phyloP scores from a whole-genome alignment of 345 rosid species.

The Moringa oleifera region DNA sequence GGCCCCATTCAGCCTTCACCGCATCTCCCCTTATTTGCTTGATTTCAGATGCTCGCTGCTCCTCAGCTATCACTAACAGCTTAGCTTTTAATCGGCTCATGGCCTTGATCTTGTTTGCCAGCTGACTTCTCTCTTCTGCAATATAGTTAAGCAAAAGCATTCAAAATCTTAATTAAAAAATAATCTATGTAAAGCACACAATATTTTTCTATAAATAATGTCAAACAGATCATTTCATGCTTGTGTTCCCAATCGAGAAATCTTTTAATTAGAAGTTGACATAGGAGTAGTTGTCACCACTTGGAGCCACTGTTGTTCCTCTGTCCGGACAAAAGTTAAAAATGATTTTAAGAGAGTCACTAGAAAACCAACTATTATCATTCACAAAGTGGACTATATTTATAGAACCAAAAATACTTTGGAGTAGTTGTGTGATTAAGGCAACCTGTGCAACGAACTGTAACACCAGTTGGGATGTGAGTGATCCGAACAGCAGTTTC shows the following conservation, averaged over 20 bases:
- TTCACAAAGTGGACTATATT: too few relatives aligned
- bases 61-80: constrained; percentile 79
- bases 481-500: constrained; percentile 92
- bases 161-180: neutral
- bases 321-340: too few relatives aligned
- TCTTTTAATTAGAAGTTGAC: too few relatives aligned
- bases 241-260: too few relatives aligned
- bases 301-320: too few relatives aligned
- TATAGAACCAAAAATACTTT: neutral
- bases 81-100: constrained; percentile 78
- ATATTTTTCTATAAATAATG: too few relatives aligned
- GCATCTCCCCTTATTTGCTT: constrained; percentile 93
- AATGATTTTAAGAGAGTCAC: too few relatives aligned
- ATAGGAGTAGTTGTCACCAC: too few relatives aligned
- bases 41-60: constrained; percentile 85
- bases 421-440: neutral
- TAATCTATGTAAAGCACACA: too few relatives aligned
- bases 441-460: constrained; percentile 84
- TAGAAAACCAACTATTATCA: too few relatives aligned
- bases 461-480: constrained; percentile 83
- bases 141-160: neutral
- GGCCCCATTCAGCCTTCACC: constrained; percentile 99
- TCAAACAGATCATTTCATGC: too few relatives aligned
- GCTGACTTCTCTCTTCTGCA: constrained; percentile 91
- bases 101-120: constrained; percentile 83